Conservation (phyloP, 1,139 yeast genomes). For the Yamadazyma taylorii region DNA sequence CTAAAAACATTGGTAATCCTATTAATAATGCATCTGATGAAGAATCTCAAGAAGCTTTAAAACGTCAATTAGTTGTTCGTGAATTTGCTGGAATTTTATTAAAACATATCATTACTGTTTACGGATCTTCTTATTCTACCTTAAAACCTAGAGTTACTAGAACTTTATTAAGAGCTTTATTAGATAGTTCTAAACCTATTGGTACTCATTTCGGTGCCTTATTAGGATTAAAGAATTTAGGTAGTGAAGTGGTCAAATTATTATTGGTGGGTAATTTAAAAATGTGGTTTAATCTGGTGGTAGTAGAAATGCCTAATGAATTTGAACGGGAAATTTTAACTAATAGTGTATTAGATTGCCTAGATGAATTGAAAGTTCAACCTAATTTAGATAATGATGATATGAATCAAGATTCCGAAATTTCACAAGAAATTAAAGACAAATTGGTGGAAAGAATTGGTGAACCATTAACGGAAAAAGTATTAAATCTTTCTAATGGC, state of each 20-base stretch:
- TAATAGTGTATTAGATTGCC: conserved; percentile 53
- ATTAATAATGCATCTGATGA: conserved; percentile 33
- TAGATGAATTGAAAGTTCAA: conserved; percentile 45
- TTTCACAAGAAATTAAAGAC: conserved; percentile 43
- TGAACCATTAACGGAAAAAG: conserved; percentile 49
- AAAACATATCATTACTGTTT: conserved; percentile 71
- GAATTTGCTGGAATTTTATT: conserved; percentile 86
- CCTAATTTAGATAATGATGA: conserved; percentile 24
- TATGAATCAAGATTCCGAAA: conserved; percentile 33
- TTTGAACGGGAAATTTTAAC: conserved; percentile 48
- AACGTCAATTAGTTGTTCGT: conserved; percentile 63
- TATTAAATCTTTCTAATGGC: conserved; percentile 55
- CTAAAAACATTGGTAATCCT: conserved; percentile 79
- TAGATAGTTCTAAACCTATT: conserved; percentile 73
- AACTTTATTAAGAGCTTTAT: conserved; percentile 84
- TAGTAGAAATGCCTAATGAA: conserved; percentile 37
- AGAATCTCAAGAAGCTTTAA: conserved; percentile 31
- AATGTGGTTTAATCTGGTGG: conserved; percentile 70
- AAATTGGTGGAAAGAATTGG: conserved; percentile 64
- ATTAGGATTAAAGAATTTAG: conserved; percentile 79
- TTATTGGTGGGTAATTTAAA: conserved; percentile 81
- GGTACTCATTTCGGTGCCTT: conserved; percentile 95
- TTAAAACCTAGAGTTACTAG: conserved; percentile 92
- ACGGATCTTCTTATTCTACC: conserved; percentile 86
- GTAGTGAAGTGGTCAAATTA: conserved; percentile 84